Conservation (phyloP, 495 filamentous ascomycete genomes). For the Aspergillus heteromorphus region DNA sequence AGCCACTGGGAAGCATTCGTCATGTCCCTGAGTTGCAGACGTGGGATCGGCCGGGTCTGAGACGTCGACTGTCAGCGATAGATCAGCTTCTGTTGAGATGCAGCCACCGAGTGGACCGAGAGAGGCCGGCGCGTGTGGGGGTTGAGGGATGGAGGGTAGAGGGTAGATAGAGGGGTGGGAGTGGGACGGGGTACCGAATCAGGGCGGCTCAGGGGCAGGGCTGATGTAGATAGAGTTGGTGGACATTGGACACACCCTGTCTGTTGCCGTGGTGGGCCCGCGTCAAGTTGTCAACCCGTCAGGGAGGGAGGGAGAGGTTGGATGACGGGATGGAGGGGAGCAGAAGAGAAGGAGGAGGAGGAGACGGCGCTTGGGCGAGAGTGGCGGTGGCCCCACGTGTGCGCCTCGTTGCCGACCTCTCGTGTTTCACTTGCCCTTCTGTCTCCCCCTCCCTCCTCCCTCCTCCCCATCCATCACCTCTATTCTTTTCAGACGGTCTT, state of each 20-base stretch:
- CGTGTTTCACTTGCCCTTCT: too few relatives aligned
- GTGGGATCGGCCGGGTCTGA: not conserved
- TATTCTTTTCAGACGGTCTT: too few relatives aligned
- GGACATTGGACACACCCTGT: too few relatives aligned
- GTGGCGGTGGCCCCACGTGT: not conserved
- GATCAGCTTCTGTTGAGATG: not conserved
- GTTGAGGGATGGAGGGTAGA: too few relatives aligned
- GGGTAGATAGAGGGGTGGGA: too few relatives aligned
- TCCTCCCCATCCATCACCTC: too few relatives aligned
- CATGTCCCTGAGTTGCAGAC: not conserved
- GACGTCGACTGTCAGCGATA: conserved; percentile 3
- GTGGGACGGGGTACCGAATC: not conserved
- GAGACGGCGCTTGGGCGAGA: not conserved
- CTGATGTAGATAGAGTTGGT: not conserved
- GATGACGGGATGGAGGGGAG: not conserved
- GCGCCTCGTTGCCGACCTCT: not conserved
- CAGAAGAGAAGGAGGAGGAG: not conserved
- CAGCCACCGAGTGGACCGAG: not conserved
- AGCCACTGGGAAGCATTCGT: not conserved
- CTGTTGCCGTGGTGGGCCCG: not conserved
- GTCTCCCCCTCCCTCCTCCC: not conserved
- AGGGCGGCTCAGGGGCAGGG: not conserved
- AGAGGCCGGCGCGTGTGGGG: not conserved
- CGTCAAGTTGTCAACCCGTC: not conserved
- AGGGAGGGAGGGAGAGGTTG: not conserved